Conservation (phyloP, 1,284 basidiomycete genomes). For the Ustilago hordei region DNA sequence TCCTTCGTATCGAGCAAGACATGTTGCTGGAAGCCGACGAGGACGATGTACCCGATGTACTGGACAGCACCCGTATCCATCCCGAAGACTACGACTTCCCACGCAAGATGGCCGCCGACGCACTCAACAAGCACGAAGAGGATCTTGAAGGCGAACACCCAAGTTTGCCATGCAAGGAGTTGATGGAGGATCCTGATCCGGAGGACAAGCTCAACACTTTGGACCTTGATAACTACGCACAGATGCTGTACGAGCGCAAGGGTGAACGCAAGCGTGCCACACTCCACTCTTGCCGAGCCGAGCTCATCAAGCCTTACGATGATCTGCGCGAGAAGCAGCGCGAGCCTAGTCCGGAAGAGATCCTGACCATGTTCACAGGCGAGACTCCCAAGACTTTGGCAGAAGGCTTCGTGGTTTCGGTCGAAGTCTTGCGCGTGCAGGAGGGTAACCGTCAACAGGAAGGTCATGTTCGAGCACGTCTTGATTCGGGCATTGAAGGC, state of each 20-base stretch:
- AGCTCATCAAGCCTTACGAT: constrained; percentile 85
- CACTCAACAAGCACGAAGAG: constrained; percentile 79
- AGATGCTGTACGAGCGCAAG: constrained; percentile 76
- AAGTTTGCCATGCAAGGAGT: constrained; percentile 71
- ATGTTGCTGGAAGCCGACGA: constrained; percentile 73
- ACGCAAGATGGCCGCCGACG: constrained; percentile 97
- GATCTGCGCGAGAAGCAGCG: constrained; percentile 82
- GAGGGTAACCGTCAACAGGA: constrained; percentile 45
- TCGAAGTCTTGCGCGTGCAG: constrained; percentile 76
- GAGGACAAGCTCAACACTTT: constrained; percentile 88
- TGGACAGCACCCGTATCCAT: constrained; percentile 96
- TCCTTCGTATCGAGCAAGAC: constrained; percentile 75
- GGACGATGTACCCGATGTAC: constrained; percentile 82
- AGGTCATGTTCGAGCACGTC: constrained; percentile 75
- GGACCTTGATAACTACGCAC: constrained; percentile 95
- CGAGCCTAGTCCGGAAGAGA: constrained; percentile 80
- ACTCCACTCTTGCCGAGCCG: constrained; percentile 80
- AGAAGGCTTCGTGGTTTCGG: constrained; percentile 85
- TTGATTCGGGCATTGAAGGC: constrained; percentile 85
- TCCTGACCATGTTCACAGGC: constrained; percentile 94
- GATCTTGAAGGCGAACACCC: constrained; percentile 66
- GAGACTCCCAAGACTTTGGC: constrained; percentile 85
- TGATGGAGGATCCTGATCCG: constrained; percentile 86
- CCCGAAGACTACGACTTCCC: constrained; percentile 98
- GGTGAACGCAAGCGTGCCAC: constrained; percentile 75